phyloP scores from a whole-genome alignment of 2,329 filamentous ascomycete genomes.

The Botrytis elliptica region DNA sequence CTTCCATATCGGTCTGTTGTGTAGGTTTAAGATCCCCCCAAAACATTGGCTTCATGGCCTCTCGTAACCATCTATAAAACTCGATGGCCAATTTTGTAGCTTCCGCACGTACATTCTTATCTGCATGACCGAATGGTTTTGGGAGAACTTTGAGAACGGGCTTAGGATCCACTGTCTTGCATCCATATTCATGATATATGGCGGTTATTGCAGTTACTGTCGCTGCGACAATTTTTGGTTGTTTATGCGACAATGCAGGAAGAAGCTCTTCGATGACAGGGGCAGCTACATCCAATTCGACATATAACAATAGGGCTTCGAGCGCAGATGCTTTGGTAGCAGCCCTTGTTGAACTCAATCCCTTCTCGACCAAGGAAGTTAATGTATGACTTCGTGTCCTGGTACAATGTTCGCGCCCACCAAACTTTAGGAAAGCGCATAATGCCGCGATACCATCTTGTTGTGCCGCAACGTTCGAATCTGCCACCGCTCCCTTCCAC shows the following conservation, averaged over 20 bases:
- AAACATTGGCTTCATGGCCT: conserved; percentile 97
- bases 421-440: conserved; percentile 90
- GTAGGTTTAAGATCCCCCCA: conserved; percentile 95
- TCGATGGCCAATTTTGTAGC: conserved; percentile 90
- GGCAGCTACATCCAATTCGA: conserved; percentile 83
- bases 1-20: conserved; percentile 90
- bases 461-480: conserved; percentile 96
- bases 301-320: conserved; percentile 82
- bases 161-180: conserved; percentile 91
- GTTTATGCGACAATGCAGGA: conserved; percentile 79
- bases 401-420: conserved; percentile 73
- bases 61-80: conserved; percentile 93
- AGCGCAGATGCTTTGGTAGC: conserved; percentile 84
- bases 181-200: conserved; percentile 92
- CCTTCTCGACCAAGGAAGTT: conserved; percentile 83
- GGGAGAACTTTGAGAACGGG: conserved; percentile 83
- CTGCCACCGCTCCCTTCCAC: conserved; percentile 89
- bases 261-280: conserved; percentile 90
- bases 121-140: conserved; percentile 90
- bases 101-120: conserved; percentile 96
- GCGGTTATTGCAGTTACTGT: conserved; percentile 74
- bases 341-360: conserved; percentile 80
- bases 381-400: conserved; percentile 76
- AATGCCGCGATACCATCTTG: conserved; percentile 86
- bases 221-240: conserved; percentile 81